Evolutionary conservation across 345 rosid species (phyloP).

Genomic region (Linum trigynum): DNA sequence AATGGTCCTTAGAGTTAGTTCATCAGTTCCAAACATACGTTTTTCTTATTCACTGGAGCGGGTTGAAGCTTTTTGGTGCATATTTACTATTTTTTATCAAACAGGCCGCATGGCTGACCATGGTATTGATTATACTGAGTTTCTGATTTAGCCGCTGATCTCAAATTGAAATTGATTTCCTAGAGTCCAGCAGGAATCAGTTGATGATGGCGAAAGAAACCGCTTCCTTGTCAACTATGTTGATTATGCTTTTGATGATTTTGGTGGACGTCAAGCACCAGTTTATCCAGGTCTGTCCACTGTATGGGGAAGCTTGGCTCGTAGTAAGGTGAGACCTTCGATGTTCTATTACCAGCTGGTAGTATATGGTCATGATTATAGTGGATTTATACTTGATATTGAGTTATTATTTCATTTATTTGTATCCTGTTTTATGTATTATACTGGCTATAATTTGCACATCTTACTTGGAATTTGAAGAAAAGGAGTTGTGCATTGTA

Average conservation of each 20-base stretch:
- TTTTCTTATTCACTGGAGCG: background rate
- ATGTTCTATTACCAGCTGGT: background rate
- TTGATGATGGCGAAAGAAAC: conserved; percentile 93
- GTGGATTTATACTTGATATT: background rate
- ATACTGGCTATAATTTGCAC: background rate
- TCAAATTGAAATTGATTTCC: conserved; percentile 15
- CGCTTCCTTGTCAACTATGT: conserved; percentile 88
- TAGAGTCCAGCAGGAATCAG: conserved; percentile 98
- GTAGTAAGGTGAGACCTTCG: conserved; percentile 65
- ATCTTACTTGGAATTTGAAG: background rate
- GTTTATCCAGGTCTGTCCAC: conserved; percentile 97
- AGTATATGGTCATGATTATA: background rate
- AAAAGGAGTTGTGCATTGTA: too few relatives aligned
- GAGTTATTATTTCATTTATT: background rate
- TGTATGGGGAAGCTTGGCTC: conserved; percentile 99
- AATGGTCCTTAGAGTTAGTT: conserved; percentile 12
- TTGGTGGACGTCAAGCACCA: conserved; percentile 96
- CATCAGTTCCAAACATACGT: background rate
- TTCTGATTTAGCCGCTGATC: background rate
- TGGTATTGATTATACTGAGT: background rate
- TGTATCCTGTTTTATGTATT: background rate
- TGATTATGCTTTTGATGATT: conserved; percentile 96
- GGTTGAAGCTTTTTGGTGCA: too few relatives aligned
- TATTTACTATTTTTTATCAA: too few relatives aligned
- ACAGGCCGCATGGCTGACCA: too few relatives aligned